phyloP scores from a whole-genome alignment of 805 yeast species.

The Yamadazyma insecticola region DNA sequence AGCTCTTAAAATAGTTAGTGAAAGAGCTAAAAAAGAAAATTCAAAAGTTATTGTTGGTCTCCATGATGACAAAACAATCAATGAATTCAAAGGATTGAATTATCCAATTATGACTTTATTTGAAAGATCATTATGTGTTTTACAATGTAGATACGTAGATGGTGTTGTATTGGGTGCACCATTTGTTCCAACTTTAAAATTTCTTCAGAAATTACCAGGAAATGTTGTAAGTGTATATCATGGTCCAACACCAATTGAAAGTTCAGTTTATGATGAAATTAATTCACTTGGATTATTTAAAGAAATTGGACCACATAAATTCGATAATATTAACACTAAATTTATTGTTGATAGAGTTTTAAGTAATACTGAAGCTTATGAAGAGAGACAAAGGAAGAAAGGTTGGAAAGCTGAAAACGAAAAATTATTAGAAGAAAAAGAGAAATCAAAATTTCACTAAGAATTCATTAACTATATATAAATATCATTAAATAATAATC shows the following conservation, averaged over 20 bases:
- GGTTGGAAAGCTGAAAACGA: constrained; percentile 68
- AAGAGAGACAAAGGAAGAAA: constrained; percentile 82
- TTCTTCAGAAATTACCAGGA: constrained; percentile 36
- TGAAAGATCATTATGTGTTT: constrained; percentile 81
- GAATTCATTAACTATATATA: too few species aligned
- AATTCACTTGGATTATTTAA: constrained; percentile 30
- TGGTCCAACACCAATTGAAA: constrained; percentile 49
- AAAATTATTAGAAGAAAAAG: constrained; percentile 21
- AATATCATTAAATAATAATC: too few species aligned
- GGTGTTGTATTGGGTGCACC: constrained; percentile 74
- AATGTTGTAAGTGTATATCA: constrained; percentile 43
- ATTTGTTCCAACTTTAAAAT: constrained; percentile 38
- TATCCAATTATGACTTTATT: constrained; percentile 83
- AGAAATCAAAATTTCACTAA: constrained; percentile 3
- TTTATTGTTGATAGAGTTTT: constrained; percentile 75
- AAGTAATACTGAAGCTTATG: constrained; percentile 62
- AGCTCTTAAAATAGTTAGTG: constrained; percentile 49
- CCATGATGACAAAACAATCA: constrained; percentile 54
- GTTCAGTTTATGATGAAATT: constrained; percentile 33
- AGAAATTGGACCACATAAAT: constrained; percentile 51
- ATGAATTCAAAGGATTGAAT: constrained; percentile 53
- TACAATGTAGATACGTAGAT: constrained; percentile 84
- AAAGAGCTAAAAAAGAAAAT: constrained; percentile 13
- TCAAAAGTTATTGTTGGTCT: constrained; percentile 64
- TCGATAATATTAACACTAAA: constrained; percentile 59